Evolutionary conservation across 2,329 filamentous ascomycete species (phyloP).

Genomic region (Sporothrix phasma): DNA sequence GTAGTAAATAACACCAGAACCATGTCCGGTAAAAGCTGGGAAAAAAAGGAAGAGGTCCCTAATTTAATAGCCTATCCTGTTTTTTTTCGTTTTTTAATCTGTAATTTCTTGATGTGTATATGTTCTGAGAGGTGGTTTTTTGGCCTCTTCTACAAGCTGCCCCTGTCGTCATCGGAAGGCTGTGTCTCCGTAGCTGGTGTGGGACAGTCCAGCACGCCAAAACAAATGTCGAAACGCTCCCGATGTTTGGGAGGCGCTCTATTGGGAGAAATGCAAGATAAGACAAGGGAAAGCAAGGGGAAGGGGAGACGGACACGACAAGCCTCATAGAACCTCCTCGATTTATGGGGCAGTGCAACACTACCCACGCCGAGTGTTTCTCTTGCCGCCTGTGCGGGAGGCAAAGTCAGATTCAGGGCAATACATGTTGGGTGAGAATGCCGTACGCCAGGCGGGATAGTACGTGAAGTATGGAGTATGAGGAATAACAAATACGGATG

Average conservation of each 20-base stretch:
- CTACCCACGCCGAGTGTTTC: slow-evolving; percentile 6
- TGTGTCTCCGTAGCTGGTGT: slow-evolving; percentile 1
- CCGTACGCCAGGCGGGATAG: neutral
- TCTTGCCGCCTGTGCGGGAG: slow-evolving; percentile 11
- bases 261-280: neutral
- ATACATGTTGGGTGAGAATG: neutral
- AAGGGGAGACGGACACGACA: neutral
- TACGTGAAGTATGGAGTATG: neutral
- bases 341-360: slow-evolving; percentile 10
- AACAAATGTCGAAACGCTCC: slow-evolving; percentile 15
- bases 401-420: neutral
- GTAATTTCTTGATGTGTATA: no score
- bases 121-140: no score
- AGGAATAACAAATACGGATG: no score
- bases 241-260: slow-evolving; percentile 10
- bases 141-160: no score
- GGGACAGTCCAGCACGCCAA: slow-evolving; percentile 3
- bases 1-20: neutral
- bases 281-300: neutral
- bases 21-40: no score
- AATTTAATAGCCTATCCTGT: neutral
- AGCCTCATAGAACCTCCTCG: neutral
- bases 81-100: neutral
- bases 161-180: no score
- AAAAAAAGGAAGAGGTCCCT: neutral